Evolutionary conservation across 495 filamentous ascomycete genomes (phyloP).

Genomic region (Hypoxylon subgilvum): DNA sequence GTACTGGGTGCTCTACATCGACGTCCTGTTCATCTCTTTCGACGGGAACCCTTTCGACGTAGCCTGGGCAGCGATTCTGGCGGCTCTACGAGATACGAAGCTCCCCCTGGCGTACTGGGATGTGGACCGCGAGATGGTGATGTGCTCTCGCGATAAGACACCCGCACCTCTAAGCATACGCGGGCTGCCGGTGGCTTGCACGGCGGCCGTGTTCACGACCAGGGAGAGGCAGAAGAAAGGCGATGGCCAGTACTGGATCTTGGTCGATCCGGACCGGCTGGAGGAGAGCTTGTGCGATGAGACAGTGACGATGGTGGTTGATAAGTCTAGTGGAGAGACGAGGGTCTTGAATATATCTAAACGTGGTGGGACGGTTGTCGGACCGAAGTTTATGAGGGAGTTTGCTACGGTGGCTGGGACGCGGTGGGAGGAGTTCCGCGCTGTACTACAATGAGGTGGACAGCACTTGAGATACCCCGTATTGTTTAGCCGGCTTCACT

Average conservation of each 20-base stretch:
- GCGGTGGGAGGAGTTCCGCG: conserved; percentile 51
- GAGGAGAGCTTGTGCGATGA: conserved; percentile 85
- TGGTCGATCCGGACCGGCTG: conserved; percentile 87
- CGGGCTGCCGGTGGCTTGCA: conserved; percentile 73
- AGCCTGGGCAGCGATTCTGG: conserved; percentile 81
- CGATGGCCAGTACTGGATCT: conserved; percentile 67
- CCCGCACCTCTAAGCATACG: conserved; percentile 57
- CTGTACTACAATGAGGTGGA: conserved; percentile 23
- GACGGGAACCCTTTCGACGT: conserved; percentile 91
- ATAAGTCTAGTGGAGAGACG: conserved; percentile 59
- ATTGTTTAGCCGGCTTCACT: too few relatives aligned
- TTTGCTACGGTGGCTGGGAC: conserved; percentile 47
- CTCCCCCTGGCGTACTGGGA: conserved; percentile 89
- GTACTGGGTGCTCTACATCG: conserved; percentile 94
- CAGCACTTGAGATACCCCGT: conserved; percentile 25
- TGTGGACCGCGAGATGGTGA: conserved; percentile 73
- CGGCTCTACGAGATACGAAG: conserved; percentile 78
- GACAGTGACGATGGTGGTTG: conserved; percentile 72
- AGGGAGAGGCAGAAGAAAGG: conserved; percentile 61
- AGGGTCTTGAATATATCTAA: conserved; percentile 77
- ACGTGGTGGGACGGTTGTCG: conserved; percentile 67
- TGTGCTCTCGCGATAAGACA: conserved; percentile 69
- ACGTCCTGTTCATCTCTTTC: conserved; percentile 85
- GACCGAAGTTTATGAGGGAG: conserved; percentile 48
- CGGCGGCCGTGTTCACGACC: conserved; percentile 74